A percentile compares a stretch with the other conserved stretches of the same genome.
These are phyloP conservation scores for Suhomyces prunicola DNA, from an alignment of 805 yeast genomes.

Conservation along the genomic window DNA sequence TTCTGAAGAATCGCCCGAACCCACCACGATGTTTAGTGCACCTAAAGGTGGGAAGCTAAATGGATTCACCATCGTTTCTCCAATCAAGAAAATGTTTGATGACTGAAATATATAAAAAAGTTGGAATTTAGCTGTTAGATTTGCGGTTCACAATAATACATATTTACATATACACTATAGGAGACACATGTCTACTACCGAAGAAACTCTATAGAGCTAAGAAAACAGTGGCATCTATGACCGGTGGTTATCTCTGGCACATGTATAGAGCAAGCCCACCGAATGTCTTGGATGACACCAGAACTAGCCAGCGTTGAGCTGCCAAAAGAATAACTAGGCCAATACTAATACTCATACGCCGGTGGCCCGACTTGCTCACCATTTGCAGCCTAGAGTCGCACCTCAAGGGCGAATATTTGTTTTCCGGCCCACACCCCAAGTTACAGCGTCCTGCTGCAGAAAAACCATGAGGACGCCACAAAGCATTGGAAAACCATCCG, in stretches of 20 bases:
- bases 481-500: background rate
- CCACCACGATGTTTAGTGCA: background rate
- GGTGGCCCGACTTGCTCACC: background rate
- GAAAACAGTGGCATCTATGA: too few relatives aligned
- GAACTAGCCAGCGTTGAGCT: too few relatives aligned
- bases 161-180: background rate
- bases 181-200: background rate
- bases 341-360: too few relatives aligned
- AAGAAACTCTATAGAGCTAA: too few relatives aligned
- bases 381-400: background rate
- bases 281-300: too few relatives aligned
- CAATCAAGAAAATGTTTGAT: constrained; percentile 17
- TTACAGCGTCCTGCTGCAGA: background rate
- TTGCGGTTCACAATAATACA: background rate
- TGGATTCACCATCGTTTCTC: constrained; percentile 38
- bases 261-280: too few relatives aligned
- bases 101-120: background rate
- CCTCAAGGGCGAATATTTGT: background rate
- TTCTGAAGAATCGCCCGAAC: background rate
- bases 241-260: too few relatives aligned
- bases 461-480: background rate
- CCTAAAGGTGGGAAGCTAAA: constrained; percentile 35
- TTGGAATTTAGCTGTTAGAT: background rate
- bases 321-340: too few relatives aligned
- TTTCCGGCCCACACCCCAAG: background rate